These are phyloP conservation scores for Celoporthe dispersa DNA, from an alignment of 2,329 filamentous ascomycete genomes.

Conservation along the genomic window DNA sequence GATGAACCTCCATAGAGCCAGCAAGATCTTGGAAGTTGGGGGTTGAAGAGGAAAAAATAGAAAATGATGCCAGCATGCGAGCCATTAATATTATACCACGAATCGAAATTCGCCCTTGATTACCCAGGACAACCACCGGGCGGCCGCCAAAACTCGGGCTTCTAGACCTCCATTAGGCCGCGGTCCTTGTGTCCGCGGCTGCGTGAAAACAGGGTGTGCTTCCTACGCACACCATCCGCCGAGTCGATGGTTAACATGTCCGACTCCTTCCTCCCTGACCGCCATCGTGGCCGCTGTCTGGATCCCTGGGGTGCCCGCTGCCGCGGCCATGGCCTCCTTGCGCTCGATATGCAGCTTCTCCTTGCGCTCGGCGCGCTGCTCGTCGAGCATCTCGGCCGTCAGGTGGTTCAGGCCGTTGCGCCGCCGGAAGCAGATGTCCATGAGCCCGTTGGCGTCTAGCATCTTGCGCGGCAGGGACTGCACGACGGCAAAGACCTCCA, in stretches of 20 bases:
- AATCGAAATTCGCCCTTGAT: conserved; percentile 20
- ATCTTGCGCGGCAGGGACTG: conserved; percentile 82
- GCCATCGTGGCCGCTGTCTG: conserved; percentile 23
- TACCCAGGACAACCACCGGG: conserved; percentile 14
- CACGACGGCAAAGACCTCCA: conserved; percentile 95
- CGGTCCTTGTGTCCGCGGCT: conserved; percentile 20
- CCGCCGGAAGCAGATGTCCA: conserved; percentile 82
- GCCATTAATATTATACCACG: conserved; percentile 29
- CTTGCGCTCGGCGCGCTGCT: conserved; percentile 71
- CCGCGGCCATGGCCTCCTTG: conserved; percentile 38
- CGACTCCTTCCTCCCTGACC: conserved; percentile 34
- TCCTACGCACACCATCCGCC: conserved; percentile 39
- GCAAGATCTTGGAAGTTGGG: background rate
- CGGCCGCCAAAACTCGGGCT: conserved; percentile 21
- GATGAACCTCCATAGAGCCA: background rate
- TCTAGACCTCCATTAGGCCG: conserved; percentile 23
- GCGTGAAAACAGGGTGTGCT: conserved; percentile 51
- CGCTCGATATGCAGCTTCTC: conserved; percentile 52
- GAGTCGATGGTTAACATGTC: conserved; percentile 40
- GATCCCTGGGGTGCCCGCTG: conserved; percentile 27
- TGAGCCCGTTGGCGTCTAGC: conserved; percentile 78
- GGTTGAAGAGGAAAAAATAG: background rate
- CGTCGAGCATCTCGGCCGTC: conserved; percentile 80
- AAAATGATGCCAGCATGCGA: background rate
- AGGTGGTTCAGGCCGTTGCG: conserved; percentile 81